phyloP scores from a whole-genome alignment of 148 eudicot genomes.

The Gaultheria prostrata region DNA sequence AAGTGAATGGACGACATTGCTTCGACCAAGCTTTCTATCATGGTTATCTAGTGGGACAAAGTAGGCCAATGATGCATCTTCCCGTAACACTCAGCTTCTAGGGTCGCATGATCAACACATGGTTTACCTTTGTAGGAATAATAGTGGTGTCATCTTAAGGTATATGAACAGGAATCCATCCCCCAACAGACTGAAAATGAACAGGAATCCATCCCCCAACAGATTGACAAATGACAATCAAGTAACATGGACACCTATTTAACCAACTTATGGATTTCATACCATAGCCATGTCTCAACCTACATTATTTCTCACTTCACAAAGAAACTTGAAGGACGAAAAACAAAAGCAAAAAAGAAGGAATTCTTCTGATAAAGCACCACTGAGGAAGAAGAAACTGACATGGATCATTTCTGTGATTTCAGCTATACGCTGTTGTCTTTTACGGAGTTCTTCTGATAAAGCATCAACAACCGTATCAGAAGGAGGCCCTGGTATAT shows the following conservation, averaged over 20 bases:
- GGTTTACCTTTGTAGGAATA: not conserved
- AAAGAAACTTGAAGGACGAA: not conserved
- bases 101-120: too few species aligned
- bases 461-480: constrained; percentile 39
- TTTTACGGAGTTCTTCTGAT: constrained; percentile 53
- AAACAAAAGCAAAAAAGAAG: not conserved
- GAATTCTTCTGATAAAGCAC: not conserved
- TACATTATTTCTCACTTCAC: not conserved
- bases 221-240: too few species aligned
- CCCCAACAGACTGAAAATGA: not conserved
- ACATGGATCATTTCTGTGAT: constrained; percentile 98
- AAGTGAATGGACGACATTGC: not conserved
- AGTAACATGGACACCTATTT: not conserved
- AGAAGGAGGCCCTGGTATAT: constrained; percentile 35
- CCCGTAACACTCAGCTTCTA: not conserved
- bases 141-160: not conserved
- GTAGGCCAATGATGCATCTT: not conserved
- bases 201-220: not conserved
- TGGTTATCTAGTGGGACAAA: not conserved
- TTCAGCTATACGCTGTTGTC: constrained; percentile 84
- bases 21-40: not conserved
- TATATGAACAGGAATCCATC: not conserved
- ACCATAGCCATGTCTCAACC: not conserved
- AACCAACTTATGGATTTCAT: not conserved
- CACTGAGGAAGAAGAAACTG: constrained; percentile 23